Conservation (phyloP, 208 protist genomes). For the Crithidia expoeki region DNA sequence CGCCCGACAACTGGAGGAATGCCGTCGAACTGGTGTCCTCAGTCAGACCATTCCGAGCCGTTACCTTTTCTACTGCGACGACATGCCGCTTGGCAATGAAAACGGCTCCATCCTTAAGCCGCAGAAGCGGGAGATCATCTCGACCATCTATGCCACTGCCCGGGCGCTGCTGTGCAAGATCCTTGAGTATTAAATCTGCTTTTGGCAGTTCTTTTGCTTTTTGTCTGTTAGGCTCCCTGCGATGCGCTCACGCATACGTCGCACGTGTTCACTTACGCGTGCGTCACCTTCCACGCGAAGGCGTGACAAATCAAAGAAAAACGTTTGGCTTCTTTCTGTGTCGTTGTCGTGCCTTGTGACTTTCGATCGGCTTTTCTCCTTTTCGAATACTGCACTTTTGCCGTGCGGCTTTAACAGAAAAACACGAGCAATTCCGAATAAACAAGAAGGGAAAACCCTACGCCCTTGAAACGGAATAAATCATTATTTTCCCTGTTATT, state of each 20-base stretch:
- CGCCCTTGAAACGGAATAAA: background rate
- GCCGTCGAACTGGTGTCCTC: constrained; percentile 67
- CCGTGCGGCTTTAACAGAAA: background rate
- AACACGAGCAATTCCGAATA: background rate
- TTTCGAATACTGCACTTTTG: background rate
- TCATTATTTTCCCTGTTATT: background rate
- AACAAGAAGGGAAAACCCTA: background rate
- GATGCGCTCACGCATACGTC: background rate
- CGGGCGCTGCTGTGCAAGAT: constrained; percentile 46
- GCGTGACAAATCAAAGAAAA: background rate
- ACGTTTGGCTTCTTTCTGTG: background rate
- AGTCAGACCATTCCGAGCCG: constrained; percentile 47
- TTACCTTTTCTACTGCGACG: constrained; percentile 84
- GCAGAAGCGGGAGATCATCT: constrained; percentile 61
- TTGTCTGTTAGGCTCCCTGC: background rate
- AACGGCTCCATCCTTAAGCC: constrained; percentile 46
- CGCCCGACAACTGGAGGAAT: constrained; percentile 75
- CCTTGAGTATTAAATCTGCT: constrained; percentile 15
- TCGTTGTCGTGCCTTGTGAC: background rate
- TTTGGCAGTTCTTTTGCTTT: background rate
- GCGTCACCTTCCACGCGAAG: background rate
- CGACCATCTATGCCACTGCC: constrained; percentile 67
- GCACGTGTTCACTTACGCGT: background rate
- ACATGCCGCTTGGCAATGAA: constrained; percentile 78
- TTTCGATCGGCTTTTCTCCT: background rate